A percentile compares a stretch with the other conserved stretches of the same genome.
Evolutionary conservation across 139 green algal species (phyloP).

Genomic region (Chlorella sp.): DNA sequence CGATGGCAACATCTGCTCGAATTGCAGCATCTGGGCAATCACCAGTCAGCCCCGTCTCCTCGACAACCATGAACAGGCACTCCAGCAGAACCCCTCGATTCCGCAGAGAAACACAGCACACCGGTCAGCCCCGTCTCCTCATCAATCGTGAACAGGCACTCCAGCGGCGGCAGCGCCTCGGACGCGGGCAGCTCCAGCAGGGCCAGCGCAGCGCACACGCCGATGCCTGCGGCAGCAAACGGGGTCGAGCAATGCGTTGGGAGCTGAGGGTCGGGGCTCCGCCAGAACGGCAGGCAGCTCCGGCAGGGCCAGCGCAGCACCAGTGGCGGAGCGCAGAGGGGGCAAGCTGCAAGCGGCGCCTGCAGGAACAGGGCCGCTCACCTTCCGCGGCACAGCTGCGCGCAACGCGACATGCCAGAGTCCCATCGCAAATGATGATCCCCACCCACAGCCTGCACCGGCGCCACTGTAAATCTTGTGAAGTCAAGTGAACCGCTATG

Average conservation of each 20-base stretch:
- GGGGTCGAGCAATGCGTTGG: no score
- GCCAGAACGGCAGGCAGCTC: neutral
- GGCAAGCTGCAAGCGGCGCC: neutral
- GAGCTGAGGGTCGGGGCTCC: neutral
- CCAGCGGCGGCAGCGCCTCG: constrained; percentile 71
- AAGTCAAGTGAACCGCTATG: neutral
- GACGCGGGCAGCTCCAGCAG: constrained; percentile 58
- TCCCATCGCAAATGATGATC: no score
- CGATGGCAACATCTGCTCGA: no score
- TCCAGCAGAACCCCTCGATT: no score
- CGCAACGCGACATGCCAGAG: no score
- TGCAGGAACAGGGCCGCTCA: no score
- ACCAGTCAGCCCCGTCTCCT: no score
- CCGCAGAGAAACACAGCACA: no score
- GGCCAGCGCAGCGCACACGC: constrained; percentile 68
- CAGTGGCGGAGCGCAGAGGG: neutral
- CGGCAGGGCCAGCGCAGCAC: neutral
- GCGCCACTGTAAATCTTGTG: neutral
- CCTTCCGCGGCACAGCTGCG: no score
- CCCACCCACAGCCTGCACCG: neutral
- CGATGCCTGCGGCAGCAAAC: constrained; percentile 49
- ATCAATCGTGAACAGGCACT: constrained; percentile 84
- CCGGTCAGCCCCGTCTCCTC: constrained; percentile 70
- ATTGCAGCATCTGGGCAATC: no score
- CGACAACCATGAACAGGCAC: no score